phyloP scores from a whole-genome alignment of 352 stramenopile species.

The Phytophthora citrophthora region DNA sequence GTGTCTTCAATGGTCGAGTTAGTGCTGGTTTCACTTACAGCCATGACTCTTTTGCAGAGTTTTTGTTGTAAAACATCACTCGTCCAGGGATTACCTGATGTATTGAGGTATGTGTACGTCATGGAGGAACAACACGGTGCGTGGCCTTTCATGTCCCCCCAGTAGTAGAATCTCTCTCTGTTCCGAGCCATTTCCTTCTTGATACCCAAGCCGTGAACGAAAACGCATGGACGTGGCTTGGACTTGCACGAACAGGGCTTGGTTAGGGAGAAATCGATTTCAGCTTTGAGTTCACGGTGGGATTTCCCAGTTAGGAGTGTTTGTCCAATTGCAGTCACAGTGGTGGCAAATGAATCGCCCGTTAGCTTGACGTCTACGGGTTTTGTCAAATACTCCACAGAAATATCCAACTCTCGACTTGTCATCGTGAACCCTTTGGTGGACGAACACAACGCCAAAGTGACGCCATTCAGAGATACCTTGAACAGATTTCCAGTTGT shows the following conservation, averaged over 20 bases:
- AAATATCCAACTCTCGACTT: constrained; percentile 17
- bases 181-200: constrained; percentile 10
- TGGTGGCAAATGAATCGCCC: neutral
- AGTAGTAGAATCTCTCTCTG: constrained; percentile 31
- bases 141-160: constrained; percentile 31
- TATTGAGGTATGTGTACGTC: constrained; percentile 43
- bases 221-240: constrained; percentile 35
- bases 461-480: constrained; percentile 1
- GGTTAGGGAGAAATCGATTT: constrained; percentile 18
- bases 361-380: neutral
- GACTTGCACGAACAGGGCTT: constrained; percentile 29
- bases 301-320: constrained; percentile 7
- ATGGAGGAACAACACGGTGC: constrained; percentile 42
- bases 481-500: constrained; percentile 14
- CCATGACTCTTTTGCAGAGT: constrained; percentile 30
- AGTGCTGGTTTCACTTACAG: constrained; percentile 21
- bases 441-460: constrained; percentile 9
- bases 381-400: constrained; percentile 4
- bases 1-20: constrained; percentile 28
- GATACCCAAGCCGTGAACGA: constrained; percentile 40
- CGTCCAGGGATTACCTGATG: constrained; percentile 32
- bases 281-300: constrained; percentile 8
- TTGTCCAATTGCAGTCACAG: constrained; percentile 7
- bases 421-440: constrained; percentile 8
- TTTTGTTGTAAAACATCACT: constrained; percentile 35